These are phyloP conservation scores for Flaveria floridana DNA, from an alignment of 140 eudicot genomes.

Conservation along the genomic window DNA sequence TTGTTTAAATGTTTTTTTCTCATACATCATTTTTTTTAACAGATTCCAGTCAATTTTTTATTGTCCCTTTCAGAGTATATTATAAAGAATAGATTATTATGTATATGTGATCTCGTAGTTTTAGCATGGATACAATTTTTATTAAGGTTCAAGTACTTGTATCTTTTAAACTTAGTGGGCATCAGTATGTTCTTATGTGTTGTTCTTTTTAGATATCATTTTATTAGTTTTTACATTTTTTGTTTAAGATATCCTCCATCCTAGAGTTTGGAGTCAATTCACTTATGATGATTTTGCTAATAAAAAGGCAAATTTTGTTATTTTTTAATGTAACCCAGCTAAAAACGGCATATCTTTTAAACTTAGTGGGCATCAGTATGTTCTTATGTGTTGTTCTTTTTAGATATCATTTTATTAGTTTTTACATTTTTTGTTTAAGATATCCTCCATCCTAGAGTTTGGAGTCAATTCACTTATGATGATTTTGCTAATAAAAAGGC, in stretches of 20 bases:
- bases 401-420: background rate
- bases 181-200: background rate
- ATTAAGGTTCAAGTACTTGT: background rate
- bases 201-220: background rate
- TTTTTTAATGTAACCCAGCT: slow-evolving; percentile 49
- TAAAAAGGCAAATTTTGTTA: background rate
- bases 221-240: background rate
- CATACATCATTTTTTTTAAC: background rate
- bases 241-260: background rate
- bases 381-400: background rate
- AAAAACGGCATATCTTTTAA: slow-evolving; percentile 52
- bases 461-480: background rate
- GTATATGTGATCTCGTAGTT: background rate
- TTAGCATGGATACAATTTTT: background rate
- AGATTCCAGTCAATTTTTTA: background rate
- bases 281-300: background rate
- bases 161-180: background rate
- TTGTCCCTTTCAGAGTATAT: background rate
- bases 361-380: background rate
- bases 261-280: background rate
- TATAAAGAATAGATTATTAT: background rate
- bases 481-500: background rate
- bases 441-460: slow-evolving; percentile 1
- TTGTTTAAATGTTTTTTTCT: background rate
- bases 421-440: background rate